Base-by-base conservation (phyloP, 257 asterid species). In the Salvia splendens region DNA sequence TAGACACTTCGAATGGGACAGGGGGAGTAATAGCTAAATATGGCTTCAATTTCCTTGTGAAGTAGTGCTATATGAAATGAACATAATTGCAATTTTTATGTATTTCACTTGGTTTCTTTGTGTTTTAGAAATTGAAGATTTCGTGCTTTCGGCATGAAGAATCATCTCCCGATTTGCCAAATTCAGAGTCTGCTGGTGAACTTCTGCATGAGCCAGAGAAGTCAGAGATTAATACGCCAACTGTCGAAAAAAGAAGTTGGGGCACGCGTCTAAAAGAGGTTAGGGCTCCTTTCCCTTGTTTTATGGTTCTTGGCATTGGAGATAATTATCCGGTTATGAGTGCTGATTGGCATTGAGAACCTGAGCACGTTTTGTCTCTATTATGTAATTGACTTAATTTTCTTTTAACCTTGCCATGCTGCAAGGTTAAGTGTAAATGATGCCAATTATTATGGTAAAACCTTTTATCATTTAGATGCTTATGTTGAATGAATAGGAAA, bases 261-360 rank as follows among this genome's bases (percentile, higher is more conserved):
- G 54, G 30, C 38, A 70, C 85, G 58, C 61, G 38, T 71, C 67
- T 86, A 56, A 65, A 63, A 69, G 79, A 79, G 95, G 96, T 89
- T 49, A 70, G 62, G n/a, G 54, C 65, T 38, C 12, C 43, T 15
- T 75, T 11, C 42, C 64, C 70, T 72, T 36, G 56, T 52, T 55
- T 73, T 10, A 36, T 54, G 35, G 63, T 43, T 65, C 41, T 50
- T 66, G 30, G 30, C 30, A 0, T 24, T 24, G 24, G 42, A 66
- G 14, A 47, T 67, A 17, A 36, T 49, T 71, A 48, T 65, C 32
- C 40, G 42, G 53, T 63, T 45, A 6, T 67, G 16, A 75, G 45
- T 74, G 53, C 56, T 56, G 72, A 64, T 65, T 6, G 35, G 8
- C 28, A 32, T 43, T 46, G 45, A 57, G 33, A 50, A 41, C 49